These are phyloP conservation scores for Cutaneotrichosporon sp. DNA, from an alignment of 1,284 basidiomycete species.

Conservation along the genomic window DNA sequence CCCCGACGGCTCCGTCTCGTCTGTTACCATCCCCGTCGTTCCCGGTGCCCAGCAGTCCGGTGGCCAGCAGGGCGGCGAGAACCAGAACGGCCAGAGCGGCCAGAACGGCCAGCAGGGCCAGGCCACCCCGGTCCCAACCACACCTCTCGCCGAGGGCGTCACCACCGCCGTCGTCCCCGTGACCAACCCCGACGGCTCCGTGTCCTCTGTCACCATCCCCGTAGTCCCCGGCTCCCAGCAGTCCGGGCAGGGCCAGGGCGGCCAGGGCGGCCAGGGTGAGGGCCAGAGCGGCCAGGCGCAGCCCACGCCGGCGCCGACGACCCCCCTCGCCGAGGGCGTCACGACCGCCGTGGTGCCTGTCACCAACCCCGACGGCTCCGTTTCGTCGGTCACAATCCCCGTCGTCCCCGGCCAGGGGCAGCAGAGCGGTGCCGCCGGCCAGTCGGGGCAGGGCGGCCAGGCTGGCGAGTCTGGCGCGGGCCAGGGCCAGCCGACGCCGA, in stretches of 20 bases:
- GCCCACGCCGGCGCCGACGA: background rate
- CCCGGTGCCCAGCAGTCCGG: background rate
- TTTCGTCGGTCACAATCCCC: background rate
- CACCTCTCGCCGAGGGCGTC: background rate
- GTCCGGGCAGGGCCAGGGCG: background rate
- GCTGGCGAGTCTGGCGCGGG: background rate
- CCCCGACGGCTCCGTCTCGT: background rate
- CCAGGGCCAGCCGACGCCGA: background rate
- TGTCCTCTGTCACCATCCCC: background rate
- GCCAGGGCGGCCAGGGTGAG: background rate
- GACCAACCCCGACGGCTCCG: background rate
- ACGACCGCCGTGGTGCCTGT: background rate
- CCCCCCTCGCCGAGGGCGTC: background rate
- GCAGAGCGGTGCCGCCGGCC: background rate
- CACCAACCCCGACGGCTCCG: constrained; percentile 3
- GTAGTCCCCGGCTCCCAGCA: background rate
- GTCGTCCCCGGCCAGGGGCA: background rate
- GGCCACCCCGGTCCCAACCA: background rate
- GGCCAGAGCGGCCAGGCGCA: background rate
- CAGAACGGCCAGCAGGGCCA: background rate
- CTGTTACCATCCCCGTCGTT: background rate
- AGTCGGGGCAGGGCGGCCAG: background rate
- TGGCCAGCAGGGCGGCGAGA: constrained; percentile 1
- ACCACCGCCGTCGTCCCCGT: background rate
- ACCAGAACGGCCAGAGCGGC: background rate